Conservation (phyloP, 2,329 filamentous ascomycete genomes). For the Aspergillus carbonarius region DNA sequence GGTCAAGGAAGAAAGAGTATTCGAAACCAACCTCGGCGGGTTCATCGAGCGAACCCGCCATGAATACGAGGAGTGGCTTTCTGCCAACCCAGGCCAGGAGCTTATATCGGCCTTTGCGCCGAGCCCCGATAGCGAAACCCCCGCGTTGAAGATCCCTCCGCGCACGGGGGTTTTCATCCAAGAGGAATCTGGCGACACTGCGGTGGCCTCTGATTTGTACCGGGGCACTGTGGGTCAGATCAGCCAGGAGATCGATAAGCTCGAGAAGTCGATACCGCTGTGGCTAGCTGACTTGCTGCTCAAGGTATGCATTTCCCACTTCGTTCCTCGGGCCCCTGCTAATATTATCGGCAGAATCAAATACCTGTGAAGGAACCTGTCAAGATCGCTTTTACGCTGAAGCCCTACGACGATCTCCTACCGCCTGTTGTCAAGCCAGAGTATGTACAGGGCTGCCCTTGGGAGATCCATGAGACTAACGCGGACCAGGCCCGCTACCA, state of each 20-base stretch:
- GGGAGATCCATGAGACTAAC: neutral
- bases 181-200: slow-evolving; percentile 62
- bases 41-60: slow-evolving; percentile 47
- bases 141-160: slow-evolving; percentile 43
- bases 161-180: slow-evolving; percentile 63
- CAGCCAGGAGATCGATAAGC: slow-evolving; percentile 72
- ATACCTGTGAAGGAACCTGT: slow-evolving; percentile 85
- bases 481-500: slow-evolving; percentile 22
- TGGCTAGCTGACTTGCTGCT: slow-evolving; percentile 91
- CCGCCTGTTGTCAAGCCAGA: slow-evolving; percentile 73
- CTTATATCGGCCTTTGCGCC: slow-evolving; percentile 43
- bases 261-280: slow-evolving; percentile 83
- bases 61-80: slow-evolving; percentile 47
- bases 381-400: slow-evolving; percentile 91
- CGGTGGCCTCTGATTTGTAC: slow-evolving; percentile 78
- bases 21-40: slow-evolving; percentile 48
- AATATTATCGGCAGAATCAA: slow-evolving; percentile 59
- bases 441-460: slow-evolving; percentile 48
- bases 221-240: slow-evolving; percentile 80
- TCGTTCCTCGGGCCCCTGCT: neutral
- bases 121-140: slow-evolving; percentile 46
- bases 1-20: slow-evolving; percentile 48
- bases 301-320: slow-evolving; percentile 47
- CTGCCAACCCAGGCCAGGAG: slow-evolving; percentile 38
- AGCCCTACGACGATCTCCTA: slow-evolving; percentile 73